Conservation (phyloP, 2,329 filamentous ascomycete genomes). For the Fusarium nygamai region DNA sequence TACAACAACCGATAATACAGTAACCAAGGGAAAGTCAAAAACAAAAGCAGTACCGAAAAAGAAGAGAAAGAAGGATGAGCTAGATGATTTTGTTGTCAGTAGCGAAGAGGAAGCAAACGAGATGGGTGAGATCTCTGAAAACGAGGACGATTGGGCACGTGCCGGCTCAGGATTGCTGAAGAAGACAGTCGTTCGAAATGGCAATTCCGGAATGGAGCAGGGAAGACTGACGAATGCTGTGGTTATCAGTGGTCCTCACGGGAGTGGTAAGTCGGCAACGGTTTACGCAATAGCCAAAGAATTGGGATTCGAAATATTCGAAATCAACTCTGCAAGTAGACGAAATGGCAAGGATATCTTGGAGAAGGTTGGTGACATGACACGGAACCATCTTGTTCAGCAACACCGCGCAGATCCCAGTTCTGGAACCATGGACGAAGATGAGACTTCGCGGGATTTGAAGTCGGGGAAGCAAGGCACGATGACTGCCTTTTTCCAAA, state of each 20-base stretch:
- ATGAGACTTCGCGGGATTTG: conserved; percentile 59
- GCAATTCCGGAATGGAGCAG: conserved; percentile 53
- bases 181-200: conserved; percentile 65
- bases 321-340: conserved; percentile 86
- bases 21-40: conserved; percentile 44
- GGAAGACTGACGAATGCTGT: conserved; percentile 75
- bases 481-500: conserved; percentile 84
- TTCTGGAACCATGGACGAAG: conserved; percentile 43
- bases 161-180: conserved; percentile 51
- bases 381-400: conserved; percentile 87
- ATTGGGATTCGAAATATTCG: conserved; percentile 91
- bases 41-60: conserved; percentile 57
- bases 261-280: conserved; percentile 92
- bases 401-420: conserved; percentile 52
- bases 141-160: conserved; percentile 61
- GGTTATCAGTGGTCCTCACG: conserved; percentile 88
- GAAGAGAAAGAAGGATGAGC: conserved; percentile 76
- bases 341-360: conserved; percentile 89
- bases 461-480: conserved; percentile 79
- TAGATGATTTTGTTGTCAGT: conserved; percentile 83
- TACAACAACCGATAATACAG: conserved; percentile 58
- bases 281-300: conserved; percentile 94
- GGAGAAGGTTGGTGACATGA: conserved; percentile 96
- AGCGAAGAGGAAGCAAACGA: conserved; percentile 79
- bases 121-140: conserved; percentile 74